These are phyloP conservation scores for Xylariaceae sp. DNA, from an alignment of 2,329 filamentous ascomycete genomes.

Conservation along the genomic window DNA sequence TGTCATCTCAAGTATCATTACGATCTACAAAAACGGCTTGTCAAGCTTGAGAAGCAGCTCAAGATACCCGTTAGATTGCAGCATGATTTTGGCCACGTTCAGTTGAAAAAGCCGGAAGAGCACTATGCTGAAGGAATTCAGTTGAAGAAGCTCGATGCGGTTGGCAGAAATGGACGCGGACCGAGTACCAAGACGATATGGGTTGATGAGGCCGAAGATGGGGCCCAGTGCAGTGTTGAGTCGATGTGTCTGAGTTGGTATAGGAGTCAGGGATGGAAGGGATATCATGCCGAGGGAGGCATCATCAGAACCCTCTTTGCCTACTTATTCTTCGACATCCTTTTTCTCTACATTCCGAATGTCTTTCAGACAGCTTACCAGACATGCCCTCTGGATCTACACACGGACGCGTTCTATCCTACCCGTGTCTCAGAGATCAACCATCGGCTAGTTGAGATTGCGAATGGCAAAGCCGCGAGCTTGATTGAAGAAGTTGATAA, in stretches of 20 bases:
- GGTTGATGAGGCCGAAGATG: constrained; percentile 68
- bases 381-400: constrained; percentile 85
- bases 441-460: constrained; percentile 75
- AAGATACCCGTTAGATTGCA: constrained; percentile 79
- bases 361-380: constrained; percentile 97
- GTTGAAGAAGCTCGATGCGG: constrained; percentile 55
- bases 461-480: constrained; percentile 67
- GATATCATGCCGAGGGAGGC: constrained; percentile 87
- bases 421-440: constrained; percentile 86
- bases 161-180: constrained; percentile 37
- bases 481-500: constrained; percentile 66
- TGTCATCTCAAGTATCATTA: constrained; percentile 93
- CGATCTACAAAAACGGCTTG: constrained; percentile 88
- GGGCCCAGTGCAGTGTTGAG: constrained; percentile 79
- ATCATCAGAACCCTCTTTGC: constrained; percentile 87
- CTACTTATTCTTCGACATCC: constrained; percentile 86
- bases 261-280: constrained; percentile 79
- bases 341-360: constrained; percentile 91
- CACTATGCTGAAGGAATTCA: constrained; percentile 72
- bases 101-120: constrained; percentile 68
- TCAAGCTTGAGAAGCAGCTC: constrained; percentile 80
- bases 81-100: constrained; percentile 87
- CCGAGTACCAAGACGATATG: constrained; percentile 72
- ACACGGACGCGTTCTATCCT: constrained; percentile 88
- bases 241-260: constrained; percentile 91